These are phyloP conservation scores for Candida loeiensis DNA, from an alignment of 805 yeast species.

Conservation along the genomic window DNA sequence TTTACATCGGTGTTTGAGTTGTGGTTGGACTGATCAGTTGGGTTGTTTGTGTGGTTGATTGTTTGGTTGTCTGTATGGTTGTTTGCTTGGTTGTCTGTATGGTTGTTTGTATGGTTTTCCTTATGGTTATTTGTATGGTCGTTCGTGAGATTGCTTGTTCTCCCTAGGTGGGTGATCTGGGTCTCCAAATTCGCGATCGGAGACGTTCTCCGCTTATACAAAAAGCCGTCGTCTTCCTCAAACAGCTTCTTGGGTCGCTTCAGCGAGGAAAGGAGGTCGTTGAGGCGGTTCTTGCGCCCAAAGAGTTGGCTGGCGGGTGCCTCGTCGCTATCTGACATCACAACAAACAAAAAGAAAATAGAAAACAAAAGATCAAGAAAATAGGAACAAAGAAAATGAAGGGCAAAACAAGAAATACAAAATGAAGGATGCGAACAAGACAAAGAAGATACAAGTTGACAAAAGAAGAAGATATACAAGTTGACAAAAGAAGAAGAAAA, in stretches of 20 bases:
- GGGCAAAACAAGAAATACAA: too few relatives aligned
- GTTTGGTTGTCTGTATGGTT: not conserved
- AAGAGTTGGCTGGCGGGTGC: conserved; percentile 12
- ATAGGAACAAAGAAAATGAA: too few relatives aligned
- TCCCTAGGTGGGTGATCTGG: conserved; percentile 2
- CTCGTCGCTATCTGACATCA: conserved; percentile 3
- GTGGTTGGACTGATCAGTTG: not conserved
- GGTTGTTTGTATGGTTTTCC: not conserved
- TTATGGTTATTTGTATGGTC: not conserved
- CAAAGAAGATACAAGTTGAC: too few relatives aligned
- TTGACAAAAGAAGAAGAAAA: too few relatives aligned
- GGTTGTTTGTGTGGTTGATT: not conserved
- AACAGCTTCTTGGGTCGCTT: conserved; percentile 5
- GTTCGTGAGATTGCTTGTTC: too few relatives aligned
- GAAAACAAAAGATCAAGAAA: not conserved
- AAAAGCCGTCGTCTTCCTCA: conserved; percentile 32
- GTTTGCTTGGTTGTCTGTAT: not conserved
- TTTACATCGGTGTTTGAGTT: not conserved
- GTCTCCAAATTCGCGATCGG: conserved; percentile 6
- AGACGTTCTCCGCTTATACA: conserved; percentile 17
- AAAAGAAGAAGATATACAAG: too few relatives aligned
- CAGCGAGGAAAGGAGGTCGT: conserved; percentile 15
- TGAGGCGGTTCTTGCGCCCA: conserved; percentile 19
- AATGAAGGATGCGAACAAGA: too few relatives aligned
- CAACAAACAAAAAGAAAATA: not conserved